These are phyloP conservation scores for Rhizopus microsporus DNA, from an alignment of 371 early-diverging fungal genomes.

Conservation along the genomic window DNA sequence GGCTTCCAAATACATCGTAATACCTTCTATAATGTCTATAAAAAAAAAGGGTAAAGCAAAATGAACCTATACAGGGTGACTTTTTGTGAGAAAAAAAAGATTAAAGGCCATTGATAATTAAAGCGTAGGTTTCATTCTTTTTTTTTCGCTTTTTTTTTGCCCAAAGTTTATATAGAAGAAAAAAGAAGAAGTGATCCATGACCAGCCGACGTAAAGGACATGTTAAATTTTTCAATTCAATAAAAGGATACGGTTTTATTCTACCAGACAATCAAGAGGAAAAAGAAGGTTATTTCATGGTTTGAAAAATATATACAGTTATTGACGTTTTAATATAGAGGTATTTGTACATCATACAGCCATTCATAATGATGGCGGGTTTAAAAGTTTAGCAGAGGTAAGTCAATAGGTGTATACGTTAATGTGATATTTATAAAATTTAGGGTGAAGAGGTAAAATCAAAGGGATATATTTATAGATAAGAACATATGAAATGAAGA, in stretches of 20 bases:
- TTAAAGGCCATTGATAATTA: not conserved
- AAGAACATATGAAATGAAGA: not conserved
- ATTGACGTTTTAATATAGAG: constrained; percentile 13
- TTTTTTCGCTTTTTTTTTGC: constrained; percentile 17
- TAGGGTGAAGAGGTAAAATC: constrained; percentile 51
- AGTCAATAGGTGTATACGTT: constrained; percentile 2
- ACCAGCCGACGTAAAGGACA: constrained; percentile 60
- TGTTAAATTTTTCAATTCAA: constrained; percentile 88
- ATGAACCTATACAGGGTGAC: no score
- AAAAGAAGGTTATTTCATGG: no score
- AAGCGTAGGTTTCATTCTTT: constrained; percentile 8
- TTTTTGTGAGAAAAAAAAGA: not conserved
- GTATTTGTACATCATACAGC: constrained; percentile 92
- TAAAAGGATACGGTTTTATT: constrained; percentile 90
- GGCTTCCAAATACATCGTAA: no score
- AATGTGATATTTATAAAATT: constrained; percentile 1
- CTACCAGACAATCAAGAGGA: constrained; percentile 54
- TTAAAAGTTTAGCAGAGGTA: constrained; percentile 84
- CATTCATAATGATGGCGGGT: constrained; percentile 82
- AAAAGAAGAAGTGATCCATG: constrained; percentile 17
- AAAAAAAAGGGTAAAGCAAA: no score
- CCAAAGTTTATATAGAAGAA: not conserved
- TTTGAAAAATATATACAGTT: not conserved
- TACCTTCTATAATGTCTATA: no score
- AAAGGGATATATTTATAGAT: not conserved